These are phyloP conservation scores for Aspergillus ostianus DNA, from an alignment of 495 filamentous ascomycete genomes.

Conservation along the genomic window DNA sequence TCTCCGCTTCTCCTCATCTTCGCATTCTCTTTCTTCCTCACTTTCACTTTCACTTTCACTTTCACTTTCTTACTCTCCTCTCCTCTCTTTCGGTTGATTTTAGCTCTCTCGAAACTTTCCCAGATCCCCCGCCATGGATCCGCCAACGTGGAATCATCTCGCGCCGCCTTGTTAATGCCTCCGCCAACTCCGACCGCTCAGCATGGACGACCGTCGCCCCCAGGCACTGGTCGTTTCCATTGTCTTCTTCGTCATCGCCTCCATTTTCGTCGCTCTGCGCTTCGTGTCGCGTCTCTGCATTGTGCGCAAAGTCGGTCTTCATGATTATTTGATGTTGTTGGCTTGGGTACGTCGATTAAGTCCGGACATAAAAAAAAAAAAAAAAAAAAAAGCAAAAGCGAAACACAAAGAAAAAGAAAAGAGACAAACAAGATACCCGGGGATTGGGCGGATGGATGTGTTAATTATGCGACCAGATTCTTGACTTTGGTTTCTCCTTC, in stretches of 20 bases:
- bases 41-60: neutral
- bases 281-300: slow-evolving; percentile 71
- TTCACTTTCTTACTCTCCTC: slow-evolving; percentile 1
- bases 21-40: neutral
- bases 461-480: slow-evolving; percentile 37
- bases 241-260: slow-evolving; percentile 62
- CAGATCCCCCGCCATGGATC: neutral
- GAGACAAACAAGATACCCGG: too few species aligned
- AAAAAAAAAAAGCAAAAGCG: too few species aligned
- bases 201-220: slow-evolving; percentile 57
- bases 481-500: slow-evolving; percentile 75
- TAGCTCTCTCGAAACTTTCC: too few species aligned
- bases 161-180: neutral
- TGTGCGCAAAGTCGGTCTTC: slow-evolving; percentile 62
- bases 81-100: slow-evolving; percentile 1
- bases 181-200: slow-evolving; percentile 9
- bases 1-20: slow-evolving; percentile 1
- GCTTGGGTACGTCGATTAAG: slow-evolving; percentile 64
- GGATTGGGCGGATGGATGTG: neutral
- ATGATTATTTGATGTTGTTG: slow-evolving; percentile 82
- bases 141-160: neutral
- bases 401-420: too few species aligned
- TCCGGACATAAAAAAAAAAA: neutral
- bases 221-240: slow-evolving; percentile 74
- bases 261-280: slow-evolving; percentile 68